These are phyloP conservation scores for Durusdinium trenchii DNA, from an alignment of 73 alveolate species.

Conservation along the genomic window DNA sequence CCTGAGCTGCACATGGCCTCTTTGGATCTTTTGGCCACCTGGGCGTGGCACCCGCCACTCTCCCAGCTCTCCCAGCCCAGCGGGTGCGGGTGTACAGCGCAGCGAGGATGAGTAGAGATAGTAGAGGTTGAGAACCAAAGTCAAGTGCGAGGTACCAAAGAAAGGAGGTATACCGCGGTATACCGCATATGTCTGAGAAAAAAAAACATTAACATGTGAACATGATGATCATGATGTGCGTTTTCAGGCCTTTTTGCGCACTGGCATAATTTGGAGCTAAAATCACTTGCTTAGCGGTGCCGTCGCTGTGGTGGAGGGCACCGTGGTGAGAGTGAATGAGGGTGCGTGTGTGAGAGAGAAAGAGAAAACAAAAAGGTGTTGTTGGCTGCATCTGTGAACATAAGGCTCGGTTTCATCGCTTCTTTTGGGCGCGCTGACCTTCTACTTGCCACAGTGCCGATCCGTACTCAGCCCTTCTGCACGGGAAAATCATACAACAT, in stretches of 20 bases:
- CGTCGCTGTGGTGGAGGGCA: too few species aligned
- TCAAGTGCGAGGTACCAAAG: not conserved
- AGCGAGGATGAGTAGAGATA: not conserved
- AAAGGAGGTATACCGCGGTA: too few species aligned
- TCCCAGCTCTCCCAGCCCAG: not conserved
- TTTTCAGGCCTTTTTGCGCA: too few species aligned
- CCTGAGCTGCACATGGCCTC: not conserved
- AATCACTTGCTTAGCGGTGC: too few species aligned
- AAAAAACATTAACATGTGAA: not conserved
- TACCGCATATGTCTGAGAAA: not conserved
- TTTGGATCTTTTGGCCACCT: constrained; percentile 23
- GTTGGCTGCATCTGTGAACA: too few species aligned
- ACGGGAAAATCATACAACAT: not conserved
- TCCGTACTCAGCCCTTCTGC: not conserved
- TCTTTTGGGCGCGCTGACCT: not conserved
- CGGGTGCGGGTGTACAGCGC: not conserved
- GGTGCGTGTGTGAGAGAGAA: too few species aligned
- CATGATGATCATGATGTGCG: too few species aligned
- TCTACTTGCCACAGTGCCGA: not conserved
- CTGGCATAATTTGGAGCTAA: too few species aligned
- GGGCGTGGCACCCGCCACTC: too few species aligned
- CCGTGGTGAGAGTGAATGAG: too few species aligned
- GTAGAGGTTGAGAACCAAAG: not conserved
- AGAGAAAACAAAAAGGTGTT: too few species aligned
- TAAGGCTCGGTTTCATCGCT: not conserved